Percentiles rank a stretch among this genome's conserved stretches.
Evolutionary conservation across 75 land plant genomes (phyloP).

Genomic region (Selaginella tamariscina): DNA sequence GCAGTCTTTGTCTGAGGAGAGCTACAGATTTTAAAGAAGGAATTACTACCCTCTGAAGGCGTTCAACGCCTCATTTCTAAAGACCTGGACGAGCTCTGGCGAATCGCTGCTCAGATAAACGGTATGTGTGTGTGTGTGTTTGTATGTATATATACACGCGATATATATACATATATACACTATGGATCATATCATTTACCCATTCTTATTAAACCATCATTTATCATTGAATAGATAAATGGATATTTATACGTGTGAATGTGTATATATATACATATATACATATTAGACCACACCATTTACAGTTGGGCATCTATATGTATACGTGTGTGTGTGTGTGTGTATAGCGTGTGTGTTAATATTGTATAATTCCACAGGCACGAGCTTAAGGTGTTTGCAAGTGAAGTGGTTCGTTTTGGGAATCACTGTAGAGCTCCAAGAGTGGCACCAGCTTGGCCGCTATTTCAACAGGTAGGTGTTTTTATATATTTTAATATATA

Average conservation of each 20-base stretch:
- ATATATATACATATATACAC: too few relatives aligned
- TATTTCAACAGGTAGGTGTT: conserved; percentile 46
- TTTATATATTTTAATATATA: too few relatives aligned
- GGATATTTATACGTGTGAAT: too few relatives aligned
- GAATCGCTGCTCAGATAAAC: conserved; percentile 93
- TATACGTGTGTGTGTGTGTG: too few relatives aligned
- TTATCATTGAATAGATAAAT: too few relatives aligned
- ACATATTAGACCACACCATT: too few relatives aligned
- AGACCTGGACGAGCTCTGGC: conserved; percentile 28
- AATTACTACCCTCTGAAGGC: conserved; percentile 3
- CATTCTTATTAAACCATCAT: too few relatives aligned
- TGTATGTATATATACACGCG: too few relatives aligned
- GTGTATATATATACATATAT: too few relatives aligned
- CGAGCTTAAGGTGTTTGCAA: conserved; percentile 55
- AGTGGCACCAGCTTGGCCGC: conserved; percentile 77
- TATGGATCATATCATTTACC: too few relatives aligned
- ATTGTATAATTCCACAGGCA: conserved; percentile 36
- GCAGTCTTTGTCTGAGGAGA: conserved; percentile 5
- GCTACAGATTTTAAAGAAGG: neutral
- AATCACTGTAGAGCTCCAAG: conserved; percentile 79
- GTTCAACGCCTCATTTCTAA: neutral
- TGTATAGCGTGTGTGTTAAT: neutral
- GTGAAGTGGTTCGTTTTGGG: conserved; percentile 87
- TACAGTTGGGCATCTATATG: too few relatives aligned
- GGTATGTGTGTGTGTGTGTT: too few relatives aligned